Base-by-base conservation (phyloP, 352 stramenopile species). In the Globisporangium nunn region DNA sequence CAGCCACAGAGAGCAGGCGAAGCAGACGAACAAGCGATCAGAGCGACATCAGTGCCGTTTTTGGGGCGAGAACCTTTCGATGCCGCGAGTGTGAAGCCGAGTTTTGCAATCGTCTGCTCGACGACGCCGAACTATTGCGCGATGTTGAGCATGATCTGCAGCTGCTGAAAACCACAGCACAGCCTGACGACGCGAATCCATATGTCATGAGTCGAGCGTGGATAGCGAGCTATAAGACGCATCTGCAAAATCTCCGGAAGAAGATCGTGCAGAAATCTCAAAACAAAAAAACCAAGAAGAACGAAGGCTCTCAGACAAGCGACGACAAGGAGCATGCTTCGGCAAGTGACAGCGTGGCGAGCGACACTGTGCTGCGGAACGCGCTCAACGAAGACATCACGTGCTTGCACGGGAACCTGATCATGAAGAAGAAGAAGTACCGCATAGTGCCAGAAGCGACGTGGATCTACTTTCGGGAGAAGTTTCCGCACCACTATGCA, bases 331-430 rank as follows among this genome's bases (percentile, higher is more conserved):
- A 43, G 4, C 11, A 30, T 1, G 6, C 10, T 6, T 12, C 18
- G 23, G 30, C 8, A 14, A 30, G 29, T 5, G 48, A 52, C 48
- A 29, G 5, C 4, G 60, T 68, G 11, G 46, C 53, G 6, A 54
- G 58, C 17, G 53, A 66, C 5, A 52, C 51, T 5, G 31, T 75
- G 17, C 85, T 75, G 74, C 69, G 73, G 43, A 71, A 45, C 0
- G 51, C 57, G 1, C 61, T 93, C 33, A 93, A 93, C 50, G 64
- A 83, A 58, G 84, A 93, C 57, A 86, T 93, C n/a, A 73, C 57
- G 2, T 93, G 83, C 37, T 47, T 62, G 0, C 83, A 93, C 49
- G 81, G 78, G 15, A 80, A 88, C 18, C 56, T 91, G 33, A 75
- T 61, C 17, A 60, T 89, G 10, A 68, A 89, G 55, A 89, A 87